Conservation (phyloP, 257 asterid genomes). For the Avicennia marina region DNA sequence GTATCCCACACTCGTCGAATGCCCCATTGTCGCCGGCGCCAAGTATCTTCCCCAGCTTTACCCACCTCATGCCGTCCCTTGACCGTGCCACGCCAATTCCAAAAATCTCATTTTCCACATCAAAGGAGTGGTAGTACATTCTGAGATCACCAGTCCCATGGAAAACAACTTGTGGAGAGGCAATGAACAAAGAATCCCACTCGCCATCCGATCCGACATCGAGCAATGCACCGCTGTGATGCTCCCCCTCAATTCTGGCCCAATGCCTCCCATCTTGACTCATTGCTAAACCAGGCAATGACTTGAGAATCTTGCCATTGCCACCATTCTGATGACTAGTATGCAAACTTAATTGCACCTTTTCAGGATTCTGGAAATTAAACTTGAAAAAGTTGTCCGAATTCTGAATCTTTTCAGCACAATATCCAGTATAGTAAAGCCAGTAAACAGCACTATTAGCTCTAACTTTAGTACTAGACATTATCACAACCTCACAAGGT, state of each 20-base stretch:
- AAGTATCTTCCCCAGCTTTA: constrained; percentile 63
- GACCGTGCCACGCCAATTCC: constrained; percentile 73
- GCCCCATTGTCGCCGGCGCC: constrained; percentile 41
- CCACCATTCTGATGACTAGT: neutral
- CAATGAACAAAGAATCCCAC: constrained; percentile 78
- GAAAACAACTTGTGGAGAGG: constrained; percentile 77
- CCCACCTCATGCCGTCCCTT: constrained; percentile 86
- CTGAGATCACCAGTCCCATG: constrained; percentile 64
- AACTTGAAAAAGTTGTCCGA: constrained; percentile 11
- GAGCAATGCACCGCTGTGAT: constrained; percentile 81
- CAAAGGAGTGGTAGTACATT: constrained; percentile 85
- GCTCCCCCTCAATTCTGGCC: constrained; percentile 95
- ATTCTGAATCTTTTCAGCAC: constrained; percentile 30
- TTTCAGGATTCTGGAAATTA: constrained; percentile 21
- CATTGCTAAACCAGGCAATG: constrained; percentile 91
- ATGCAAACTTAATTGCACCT: neutral
- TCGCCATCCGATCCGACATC: constrained; percentile 63
- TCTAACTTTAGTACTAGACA: constrained; percentile 77
- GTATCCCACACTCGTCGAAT: constrained; percentile 57
- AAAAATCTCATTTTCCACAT: constrained; percentile 34
- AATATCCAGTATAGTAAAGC: constrained; percentile 77
- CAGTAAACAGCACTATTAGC: constrained; percentile 66
- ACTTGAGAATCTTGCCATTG: constrained; percentile 28
- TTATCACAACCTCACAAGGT: constrained; percentile 69
- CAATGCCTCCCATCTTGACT: constrained; percentile 93